phyloP scores from a whole-genome alignment of 2,329 filamentous ascomycete genomes.

The Hypoxylon sp. region DNA sequence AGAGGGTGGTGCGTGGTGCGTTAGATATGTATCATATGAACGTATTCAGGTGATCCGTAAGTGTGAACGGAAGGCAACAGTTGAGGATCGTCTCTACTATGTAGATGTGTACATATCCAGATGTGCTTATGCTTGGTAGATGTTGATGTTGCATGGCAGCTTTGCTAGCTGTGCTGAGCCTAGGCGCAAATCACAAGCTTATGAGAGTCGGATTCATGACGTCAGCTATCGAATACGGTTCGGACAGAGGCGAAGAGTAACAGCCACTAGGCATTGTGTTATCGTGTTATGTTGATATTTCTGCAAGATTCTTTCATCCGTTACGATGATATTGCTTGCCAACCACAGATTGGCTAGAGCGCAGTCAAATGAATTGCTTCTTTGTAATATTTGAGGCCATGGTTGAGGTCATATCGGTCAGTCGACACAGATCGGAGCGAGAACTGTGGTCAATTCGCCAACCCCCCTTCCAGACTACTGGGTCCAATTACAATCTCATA shows the following conservation, averaged over 20 bases:
- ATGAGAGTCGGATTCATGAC: constrained; percentile 25
- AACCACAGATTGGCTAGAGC: constrained; percentile 13
- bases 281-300: constrained; percentile 2
- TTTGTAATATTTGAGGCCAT: constrained; percentile 4
- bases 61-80: constrained; percentile 11
- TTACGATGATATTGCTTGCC: constrained; percentile 7
- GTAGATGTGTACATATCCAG: too few relatives aligned
- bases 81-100: constrained; percentile 11
- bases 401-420: constrained; percentile 22
- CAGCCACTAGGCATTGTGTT: constrained; percentile 3
- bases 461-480: constrained; percentile 40
- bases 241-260: constrained; percentile 10
- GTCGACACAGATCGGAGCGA: constrained; percentile 17
- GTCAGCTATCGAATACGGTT: constrained; percentile 24
- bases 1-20: constrained; percentile 7
- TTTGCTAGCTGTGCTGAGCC: neutral
- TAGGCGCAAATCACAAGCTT: constrained; percentile 31
- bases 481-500: constrained; percentile 41
- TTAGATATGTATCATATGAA: neutral
- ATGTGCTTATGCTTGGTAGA: constrained; percentile 1
- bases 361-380: constrained; percentile 4
- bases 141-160: neutral
- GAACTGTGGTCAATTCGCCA: constrained; percentile 29
- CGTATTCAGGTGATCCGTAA: constrained; percentile 6
- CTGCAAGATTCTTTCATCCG: constrained; percentile 10